Base-by-base conservation (phyloP, 176 grass and related monocot genomes). In the Triticum urartu region DNA sequence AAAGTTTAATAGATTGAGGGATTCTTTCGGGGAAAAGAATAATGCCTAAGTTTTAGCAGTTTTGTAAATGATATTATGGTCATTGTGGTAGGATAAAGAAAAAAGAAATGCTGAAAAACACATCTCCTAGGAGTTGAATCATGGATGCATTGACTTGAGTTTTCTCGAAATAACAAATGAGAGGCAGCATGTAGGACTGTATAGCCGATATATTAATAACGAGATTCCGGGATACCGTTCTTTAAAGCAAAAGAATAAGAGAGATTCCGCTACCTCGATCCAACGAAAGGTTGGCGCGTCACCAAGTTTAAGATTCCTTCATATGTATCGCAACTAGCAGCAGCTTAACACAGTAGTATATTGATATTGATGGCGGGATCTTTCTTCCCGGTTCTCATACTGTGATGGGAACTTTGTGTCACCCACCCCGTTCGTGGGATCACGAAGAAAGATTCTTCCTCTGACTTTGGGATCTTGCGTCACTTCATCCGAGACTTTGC, bases 381-480 rank as follows among this genome's bases (percentile, higher is more conserved):
- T 2, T 5, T 9, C 1, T 38, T 17, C 13, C 22, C 20, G 43
- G 26, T 75, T 79, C 59, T 43, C 36, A 43, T 58, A 11, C n/a
- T 20, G n/a, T 40, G 59, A 9, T 6, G 4, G 24, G n/a, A 78
- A 5, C 32, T 43, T 39, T 47, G 11, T 48, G 66, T 43, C 36
- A 36, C 36, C 54, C 26, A 60, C 60, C 21, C 85, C 20, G 35
- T 75, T 75, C 5, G 1, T 75, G 38, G 62, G n/a, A 81, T 24
- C 2, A 34, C 3, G 74, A 20, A 79, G 81, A 20, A 79, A 78
- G 84, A 79, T 83, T 90, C 84, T 79, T 68, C 40, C 4, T 65
- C 74, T 79, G 74, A 90, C 89, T 90, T 87, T 87, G 74, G 43
- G 65, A 87, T 79, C 73, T 79, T 4, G 11, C 33, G 45, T 59